Evolutionary conservation across 176 grass and related monocot genomes (phyloP).

Genomic region (Cocos nucifera): DNA sequence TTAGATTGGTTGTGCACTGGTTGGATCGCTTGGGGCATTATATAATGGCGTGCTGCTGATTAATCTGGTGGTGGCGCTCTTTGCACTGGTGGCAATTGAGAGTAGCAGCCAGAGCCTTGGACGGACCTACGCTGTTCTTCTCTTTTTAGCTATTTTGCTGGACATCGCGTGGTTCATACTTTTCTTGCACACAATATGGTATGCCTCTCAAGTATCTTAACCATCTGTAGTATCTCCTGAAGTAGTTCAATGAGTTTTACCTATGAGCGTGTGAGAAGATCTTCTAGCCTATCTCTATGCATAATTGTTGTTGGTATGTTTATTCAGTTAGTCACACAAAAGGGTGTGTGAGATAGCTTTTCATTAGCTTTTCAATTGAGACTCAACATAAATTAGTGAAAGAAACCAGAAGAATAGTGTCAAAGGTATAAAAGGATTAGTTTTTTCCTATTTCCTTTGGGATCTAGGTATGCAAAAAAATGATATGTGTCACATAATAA

Average conservation of each 20-base stretch:
- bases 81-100: conserved; percentile 89
- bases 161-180: conserved; percentile 94
- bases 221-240: not conserved
- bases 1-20: conserved; percentile 81
- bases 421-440: too few species aligned
- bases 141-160: conserved; percentile 70
- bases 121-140: conserved; percentile 75
- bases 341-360: too few species aligned
- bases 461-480: too few species aligned
- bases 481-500: too few species aligned
- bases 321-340: too few species aligned
- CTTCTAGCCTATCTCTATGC: too few species aligned
- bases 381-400: too few species aligned
- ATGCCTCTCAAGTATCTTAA: conserved; percentile 18
- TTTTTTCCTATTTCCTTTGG: too few species aligned
- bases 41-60: conserved; percentile 92
- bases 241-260: not conserved
- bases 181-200: conserved; percentile 93
- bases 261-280: too few species aligned
- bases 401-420: too few species aligned
- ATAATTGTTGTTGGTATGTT: too few species aligned
- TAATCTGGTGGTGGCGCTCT: conserved; percentile 91
- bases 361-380: too few species aligned
- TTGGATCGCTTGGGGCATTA: conserved; percentile 83
- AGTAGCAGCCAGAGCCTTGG: conserved; percentile 88